Evolutionary conservation across 73 alveolate species (phyloP).

Genomic region (Paramecium sexaurelia): DNA sequence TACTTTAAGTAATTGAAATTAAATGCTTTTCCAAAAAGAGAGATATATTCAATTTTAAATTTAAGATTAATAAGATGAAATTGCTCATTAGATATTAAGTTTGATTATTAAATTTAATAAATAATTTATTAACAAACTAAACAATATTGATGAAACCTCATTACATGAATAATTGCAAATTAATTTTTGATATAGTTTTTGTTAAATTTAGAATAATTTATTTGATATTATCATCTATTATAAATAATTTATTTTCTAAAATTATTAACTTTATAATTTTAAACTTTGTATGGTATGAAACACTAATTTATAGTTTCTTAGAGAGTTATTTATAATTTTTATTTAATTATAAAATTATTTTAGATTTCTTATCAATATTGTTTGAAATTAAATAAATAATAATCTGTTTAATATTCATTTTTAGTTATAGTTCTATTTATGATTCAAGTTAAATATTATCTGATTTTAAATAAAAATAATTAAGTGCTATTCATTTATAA

Average conservation of each 20-base stretch:
- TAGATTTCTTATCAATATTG: background rate
- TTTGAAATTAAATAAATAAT: background rate
- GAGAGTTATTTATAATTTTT: background rate
- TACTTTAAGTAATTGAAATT: too few relatives aligned
- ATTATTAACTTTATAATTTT: too few relatives aligned
- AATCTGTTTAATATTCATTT: slow-evolving; percentile 33
- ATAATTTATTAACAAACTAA: background rate
- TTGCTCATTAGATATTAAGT: background rate
- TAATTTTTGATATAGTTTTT: slow-evolving; percentile 15
- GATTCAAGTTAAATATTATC: background rate
- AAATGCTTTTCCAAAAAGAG: too few relatives aligned
- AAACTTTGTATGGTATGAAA: background rate
- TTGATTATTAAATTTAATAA: background rate
- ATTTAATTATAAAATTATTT: background rate
- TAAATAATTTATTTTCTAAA: too few relatives aligned
- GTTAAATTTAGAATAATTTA: background rate
- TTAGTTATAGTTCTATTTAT: background rate
- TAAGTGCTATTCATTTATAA: background rate
- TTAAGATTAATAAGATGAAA: background rate
- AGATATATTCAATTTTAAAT: too few relatives aligned
- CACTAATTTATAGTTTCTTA: background rate
- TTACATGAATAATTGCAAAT: slow-evolving; percentile 19
- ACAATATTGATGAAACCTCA: background rate
- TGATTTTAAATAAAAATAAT: background rate
- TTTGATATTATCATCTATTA: background rate